Conservation (phyloP, 345 rosid species). For the Eucalyptus marginata region DNA sequence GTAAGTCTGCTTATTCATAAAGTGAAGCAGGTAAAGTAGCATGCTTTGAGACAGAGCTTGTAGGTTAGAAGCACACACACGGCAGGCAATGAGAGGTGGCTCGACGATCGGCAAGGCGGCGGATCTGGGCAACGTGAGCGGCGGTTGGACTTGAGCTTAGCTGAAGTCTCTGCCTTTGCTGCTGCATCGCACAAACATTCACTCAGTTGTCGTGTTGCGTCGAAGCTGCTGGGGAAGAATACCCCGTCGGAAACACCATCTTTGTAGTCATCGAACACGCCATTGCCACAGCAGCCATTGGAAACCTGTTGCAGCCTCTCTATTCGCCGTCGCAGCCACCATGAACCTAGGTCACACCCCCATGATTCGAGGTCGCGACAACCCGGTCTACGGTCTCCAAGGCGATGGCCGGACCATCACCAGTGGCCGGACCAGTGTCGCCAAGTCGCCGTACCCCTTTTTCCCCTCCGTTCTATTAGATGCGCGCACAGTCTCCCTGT, state of each 20-base stretch:
- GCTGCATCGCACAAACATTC: background rate
- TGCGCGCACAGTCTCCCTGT: too few species aligned
- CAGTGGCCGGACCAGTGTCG: accelerated
- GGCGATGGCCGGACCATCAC: background rate
- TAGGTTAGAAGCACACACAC: background rate
- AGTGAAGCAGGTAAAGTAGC: background rate
- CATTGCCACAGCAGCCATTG: background rate
- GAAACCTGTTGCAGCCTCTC: background rate
- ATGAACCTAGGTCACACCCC: background rate
- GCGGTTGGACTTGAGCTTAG: background rate
- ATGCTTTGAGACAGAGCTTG: background rate
- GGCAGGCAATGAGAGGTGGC: background rate
- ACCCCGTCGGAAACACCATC: background rate
- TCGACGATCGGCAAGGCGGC: accelerated
- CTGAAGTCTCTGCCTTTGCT: background rate
- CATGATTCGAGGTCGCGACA: accelerated
- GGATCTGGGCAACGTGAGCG: background rate
- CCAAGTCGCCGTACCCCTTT: accelerated
- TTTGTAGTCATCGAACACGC: background rate
- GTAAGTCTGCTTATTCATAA: too few species aligned
- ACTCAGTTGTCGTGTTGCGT: accelerated
- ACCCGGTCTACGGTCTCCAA: background rate
- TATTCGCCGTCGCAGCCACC: accelerated
- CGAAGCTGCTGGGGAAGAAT: background rate
- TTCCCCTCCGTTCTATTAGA: background rate